phyloP scores from a whole-genome alignment of 2,329 filamentous ascomycete species.

The Fusarium sambucinum region DNA sequence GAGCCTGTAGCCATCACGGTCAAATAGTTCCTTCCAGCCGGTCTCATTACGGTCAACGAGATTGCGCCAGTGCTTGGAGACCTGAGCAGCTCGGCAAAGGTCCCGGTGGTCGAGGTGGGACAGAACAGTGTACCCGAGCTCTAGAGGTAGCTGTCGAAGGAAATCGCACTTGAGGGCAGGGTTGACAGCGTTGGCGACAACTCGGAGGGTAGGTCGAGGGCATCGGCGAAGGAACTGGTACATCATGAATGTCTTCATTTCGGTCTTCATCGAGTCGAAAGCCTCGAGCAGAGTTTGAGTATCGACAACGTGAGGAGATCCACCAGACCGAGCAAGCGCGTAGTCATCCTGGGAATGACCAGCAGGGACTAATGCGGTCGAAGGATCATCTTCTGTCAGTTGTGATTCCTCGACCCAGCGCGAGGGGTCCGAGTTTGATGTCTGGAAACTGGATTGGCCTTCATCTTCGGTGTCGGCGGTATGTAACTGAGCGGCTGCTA shows the following conservation, averaged over 20 bases:
- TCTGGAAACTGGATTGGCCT: slow-evolving; percentile 52
- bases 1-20: slow-evolving; percentile 83
- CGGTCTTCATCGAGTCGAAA: slow-evolving; percentile 90
- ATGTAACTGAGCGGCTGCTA: slow-evolving; percentile 74
- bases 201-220: slow-evolving; percentile 86
- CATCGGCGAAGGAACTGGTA: slow-evolving; percentile 93
- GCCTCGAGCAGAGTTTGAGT: slow-evolving; percentile 88
- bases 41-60: slow-evolving; percentile 94
- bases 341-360: slow-evolving; percentile 42
- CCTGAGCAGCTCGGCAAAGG: slow-evolving; percentile 89
- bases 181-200: slow-evolving; percentile 91
- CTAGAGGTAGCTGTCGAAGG: slow-evolving; percentile 82
- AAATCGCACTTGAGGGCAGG: slow-evolving; percentile 96
- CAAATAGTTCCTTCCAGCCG: slow-evolving; percentile 93
- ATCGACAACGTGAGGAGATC: slow-evolving; percentile 70
- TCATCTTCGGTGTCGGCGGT: slow-evolving; percentile 60
- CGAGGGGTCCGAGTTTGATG: slow-evolving; percentile 46
- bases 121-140: slow-evolving; percentile 88
- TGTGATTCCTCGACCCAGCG: slow-evolving; percentile 59
- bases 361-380: slow-evolving; percentile 46
- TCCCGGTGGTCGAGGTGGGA: slow-evolving; percentile 87
- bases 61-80: slow-evolving; percentile 93
- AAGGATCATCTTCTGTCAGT: slow-evolving; percentile 50
- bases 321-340: slow-evolving; percentile 46
- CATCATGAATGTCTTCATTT: slow-evolving; percentile 96